Conservation (phyloP, 495 filamentous ascomycete genomes). For the Bacidia rubella region DNA sequence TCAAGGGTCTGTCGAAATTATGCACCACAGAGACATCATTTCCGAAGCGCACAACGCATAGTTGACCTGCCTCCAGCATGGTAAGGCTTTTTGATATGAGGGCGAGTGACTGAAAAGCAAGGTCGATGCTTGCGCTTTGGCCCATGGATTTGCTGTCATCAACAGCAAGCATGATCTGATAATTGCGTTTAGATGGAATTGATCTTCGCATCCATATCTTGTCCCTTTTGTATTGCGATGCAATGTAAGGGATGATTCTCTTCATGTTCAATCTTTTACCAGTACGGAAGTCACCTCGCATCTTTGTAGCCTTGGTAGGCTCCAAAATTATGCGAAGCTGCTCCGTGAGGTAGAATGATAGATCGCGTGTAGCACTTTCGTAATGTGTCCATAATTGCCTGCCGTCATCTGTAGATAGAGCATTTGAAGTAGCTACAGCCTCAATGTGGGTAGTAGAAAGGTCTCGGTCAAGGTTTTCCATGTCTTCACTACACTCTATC, state of each 20-base stretch:
- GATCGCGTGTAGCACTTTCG: constrained; percentile 66
- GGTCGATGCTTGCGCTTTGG: constrained; percentile 48
- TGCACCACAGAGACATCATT: constrained; percentile 77
- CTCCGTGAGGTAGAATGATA: constrained; percentile 78
- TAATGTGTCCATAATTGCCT: constrained; percentile 71
- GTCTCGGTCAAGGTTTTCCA: constrained; percentile 59
- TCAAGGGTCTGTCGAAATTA: constrained; percentile 71
- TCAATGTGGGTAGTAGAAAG: constrained; percentile 60
- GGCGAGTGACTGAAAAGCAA: constrained; percentile 86
- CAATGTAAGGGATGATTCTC: constrained; percentile 97
- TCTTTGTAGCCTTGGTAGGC: constrained; percentile 87
- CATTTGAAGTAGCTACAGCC: constrained; percentile 26
- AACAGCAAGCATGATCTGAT: constrained; percentile 93
- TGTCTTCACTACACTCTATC: constrained; percentile 41
- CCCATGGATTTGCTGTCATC: constrained; percentile 93
- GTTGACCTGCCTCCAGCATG: constrained; percentile 86
- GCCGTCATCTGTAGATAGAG: constrained; percentile 44
- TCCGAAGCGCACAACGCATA: constrained; percentile 82
- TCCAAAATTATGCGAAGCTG: constrained; percentile 91
- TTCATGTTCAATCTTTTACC: constrained; percentile 98
- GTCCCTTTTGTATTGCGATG: constrained; percentile 91
- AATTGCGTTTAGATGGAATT: constrained; percentile 80
- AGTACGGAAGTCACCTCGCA: constrained; percentile 92
- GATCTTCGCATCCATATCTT: constrained; percentile 98
- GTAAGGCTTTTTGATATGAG: constrained; percentile 72